phyloP scores from a whole-genome alignment of 2,329 filamentous ascomycete genomes.

The Exophiala xenobiotica region DNA sequence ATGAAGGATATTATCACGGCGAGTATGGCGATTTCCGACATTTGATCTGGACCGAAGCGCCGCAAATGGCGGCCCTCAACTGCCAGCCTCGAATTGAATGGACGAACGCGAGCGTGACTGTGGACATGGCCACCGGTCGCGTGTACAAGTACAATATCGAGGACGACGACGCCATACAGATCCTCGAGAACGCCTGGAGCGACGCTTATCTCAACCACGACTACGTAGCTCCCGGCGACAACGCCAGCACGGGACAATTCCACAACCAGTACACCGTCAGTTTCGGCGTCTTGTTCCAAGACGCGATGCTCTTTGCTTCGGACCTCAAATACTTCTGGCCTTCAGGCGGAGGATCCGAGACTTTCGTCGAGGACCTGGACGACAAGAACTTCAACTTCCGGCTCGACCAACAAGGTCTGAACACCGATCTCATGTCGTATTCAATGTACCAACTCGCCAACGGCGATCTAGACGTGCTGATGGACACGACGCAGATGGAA shows the following conservation, averaged over 20 bases:
- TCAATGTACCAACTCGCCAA: conserved; percentile 11
- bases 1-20: background rate
- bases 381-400: conserved; percentile 18
- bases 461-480: conserved; percentile 4
- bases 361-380: background rate
- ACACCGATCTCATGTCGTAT: conserved; percentile 17
- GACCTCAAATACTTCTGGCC: conserved; percentile 5
- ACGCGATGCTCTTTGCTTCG: conserved; percentile 10
- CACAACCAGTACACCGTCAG: conserved; percentile 13
- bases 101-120: conserved; percentile 13
- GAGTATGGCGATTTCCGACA: conserved; percentile 8
- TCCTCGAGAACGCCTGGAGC: conserved; percentile 2
- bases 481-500: conserved; percentile 2
- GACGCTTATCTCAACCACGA: conserved; percentile 11
- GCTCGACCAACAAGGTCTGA: conserved; percentile 2
- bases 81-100: conserved; percentile 16
- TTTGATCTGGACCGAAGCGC: conserved; percentile 12
- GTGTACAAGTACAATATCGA: conserved; percentile 10
- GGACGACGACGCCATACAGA: background rate
- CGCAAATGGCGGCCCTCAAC: conserved; percentile 12
- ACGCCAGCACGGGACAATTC: background rate
- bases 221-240: conserved; percentile 3
- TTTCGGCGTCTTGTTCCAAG: conserved; percentile 13
- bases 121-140: conserved; percentile 8
- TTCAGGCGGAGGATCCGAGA: background rate